Conservation (phyloP, 202 grass and related monocot genomes). For the Hordeum pubiflorum region DNA sequence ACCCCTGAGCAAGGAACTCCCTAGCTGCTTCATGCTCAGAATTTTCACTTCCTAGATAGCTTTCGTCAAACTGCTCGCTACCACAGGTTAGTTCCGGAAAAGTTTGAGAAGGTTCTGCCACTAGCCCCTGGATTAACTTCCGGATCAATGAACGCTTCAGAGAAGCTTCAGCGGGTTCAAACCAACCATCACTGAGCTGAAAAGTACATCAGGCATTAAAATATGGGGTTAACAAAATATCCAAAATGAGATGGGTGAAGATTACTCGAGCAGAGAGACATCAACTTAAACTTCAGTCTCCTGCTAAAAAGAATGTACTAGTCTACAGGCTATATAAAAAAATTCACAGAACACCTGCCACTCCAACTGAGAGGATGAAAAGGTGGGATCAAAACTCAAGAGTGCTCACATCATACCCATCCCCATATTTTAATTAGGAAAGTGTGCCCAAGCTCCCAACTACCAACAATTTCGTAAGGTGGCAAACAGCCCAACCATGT, state of each 20-base stretch:
- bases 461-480: neutral
- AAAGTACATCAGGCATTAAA: constrained; percentile 18
- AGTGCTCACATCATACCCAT: neutral
- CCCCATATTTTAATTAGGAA: neutral
- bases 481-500: neutral
- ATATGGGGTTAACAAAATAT: constrained; percentile 4
- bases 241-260: neutral
- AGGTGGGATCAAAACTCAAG: neutral
- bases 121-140: constrained; percentile 63
- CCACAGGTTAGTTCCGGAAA: constrained; percentile 20
- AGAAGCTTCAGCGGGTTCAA: constrained; percentile 79
- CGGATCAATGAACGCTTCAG: constrained; percentile 64
- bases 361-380: constrained; percentile 9
- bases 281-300: neutral
- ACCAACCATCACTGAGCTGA: constrained; percentile 83
- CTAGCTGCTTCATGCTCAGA: constrained; percentile 27
- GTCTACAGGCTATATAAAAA: neutral
- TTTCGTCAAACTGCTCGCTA: constrained; percentile 30
- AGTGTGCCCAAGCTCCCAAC: neutral
- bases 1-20: constrained; percentile 20
- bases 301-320: neutral
- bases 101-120: constrained; percentile 36
- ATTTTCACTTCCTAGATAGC: constrained; percentile 33
- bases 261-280: neutral
- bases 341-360: neutral